Base-by-base conservation (phyloP, 2,329 filamentous ascomycete species). In the Orbilia blumenaviensis region DNA sequence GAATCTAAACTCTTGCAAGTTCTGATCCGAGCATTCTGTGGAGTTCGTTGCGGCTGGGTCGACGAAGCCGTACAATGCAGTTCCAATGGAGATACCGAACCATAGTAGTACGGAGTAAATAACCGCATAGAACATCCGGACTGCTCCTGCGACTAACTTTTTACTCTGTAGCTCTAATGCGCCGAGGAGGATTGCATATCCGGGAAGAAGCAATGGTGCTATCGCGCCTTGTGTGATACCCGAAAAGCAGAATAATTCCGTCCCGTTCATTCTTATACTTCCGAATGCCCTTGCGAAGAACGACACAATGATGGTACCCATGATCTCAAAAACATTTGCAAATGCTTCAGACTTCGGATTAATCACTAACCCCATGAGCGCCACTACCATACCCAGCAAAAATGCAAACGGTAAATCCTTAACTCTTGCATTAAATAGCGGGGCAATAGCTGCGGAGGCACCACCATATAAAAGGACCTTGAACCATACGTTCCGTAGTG, bases 361-460 rank as follows among this genome's bases (percentile, higher is more conserved):
- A 2, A 93, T 84, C 29, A 92, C 87, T 6, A 94, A 87, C 80
- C 95, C 92, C 62, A 96, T 84, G 66, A 90, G 83, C 0, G 92
- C 92, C 0, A 96, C 86, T 14, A 94, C 84, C 80, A 88, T 90
- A 1, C 92, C 92, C 0, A 96, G 86, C 0, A 92, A 67, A 81
- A 95, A 95, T 16, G 89, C 89, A 25, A 94, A 87, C 0, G 92
- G 92, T 73, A 95, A 84, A 81, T 96, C 93, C 80, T 94, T 90
- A 44, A 90, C 88, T 2, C 92, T 87, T 1, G 91, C 92, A 66
- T 89, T 85, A 81, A 96, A 96, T 80, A 95, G 94, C 0, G 92
- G 92, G 0, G 91, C 92, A 0, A 95, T 92, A 7, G 86, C 88
- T 0, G 89, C 90, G 5, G 91, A 92, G 0, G 92, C 92, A 4